Evolutionary conservation across 2,329 filamentous ascomycete genomes (phyloP).

Genomic region (Penicillium capsulatum): DNA sequence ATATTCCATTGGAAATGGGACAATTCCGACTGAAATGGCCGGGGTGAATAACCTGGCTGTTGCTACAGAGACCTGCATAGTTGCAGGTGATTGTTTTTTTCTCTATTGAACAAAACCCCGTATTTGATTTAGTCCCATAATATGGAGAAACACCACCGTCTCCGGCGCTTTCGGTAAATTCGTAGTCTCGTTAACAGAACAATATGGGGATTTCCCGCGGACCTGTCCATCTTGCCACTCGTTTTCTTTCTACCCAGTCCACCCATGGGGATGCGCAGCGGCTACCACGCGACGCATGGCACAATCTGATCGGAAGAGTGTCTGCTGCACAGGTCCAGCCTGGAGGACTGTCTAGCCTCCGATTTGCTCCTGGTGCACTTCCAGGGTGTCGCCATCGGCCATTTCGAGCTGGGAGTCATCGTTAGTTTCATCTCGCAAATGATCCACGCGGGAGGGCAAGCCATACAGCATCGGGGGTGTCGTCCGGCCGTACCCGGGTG

Average conservation of each 20-base stretch:
- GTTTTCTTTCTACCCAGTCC: background rate
- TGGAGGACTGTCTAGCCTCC: constrained; percentile 54
- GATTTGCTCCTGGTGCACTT: constrained; percentile 98
- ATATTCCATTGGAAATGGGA: too few species aligned
- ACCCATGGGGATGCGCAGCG: background rate
- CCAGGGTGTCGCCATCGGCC: constrained; percentile 90
- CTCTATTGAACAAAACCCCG: background rate
- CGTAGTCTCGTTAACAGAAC: constrained; percentile 21
- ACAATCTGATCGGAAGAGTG: too few species aligned
- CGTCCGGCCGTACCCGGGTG: constrained; percentile 79
- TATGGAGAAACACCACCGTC: constrained; percentile 9
- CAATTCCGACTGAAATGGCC: too few species aligned
- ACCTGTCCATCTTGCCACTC: constrained; percentile 1
- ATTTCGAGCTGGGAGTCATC: constrained; percentile 72
- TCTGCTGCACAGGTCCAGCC: too few species aligned
- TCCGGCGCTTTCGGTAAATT: constrained; percentile 15
- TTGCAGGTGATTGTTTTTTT: too few species aligned
- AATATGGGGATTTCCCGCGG: constrained; percentile 10
- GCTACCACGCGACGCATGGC: background rate
- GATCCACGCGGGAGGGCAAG: background rate
- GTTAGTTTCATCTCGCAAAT: background rate
- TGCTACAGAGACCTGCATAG: too few species aligned
- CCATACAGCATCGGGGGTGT: constrained; percentile 88
- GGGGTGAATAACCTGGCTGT: too few species aligned
- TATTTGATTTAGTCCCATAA: background rate